phyloP scores from a whole-genome alignment of 768 basidiomycete species.

The Phaffia tasmanica region DNA sequence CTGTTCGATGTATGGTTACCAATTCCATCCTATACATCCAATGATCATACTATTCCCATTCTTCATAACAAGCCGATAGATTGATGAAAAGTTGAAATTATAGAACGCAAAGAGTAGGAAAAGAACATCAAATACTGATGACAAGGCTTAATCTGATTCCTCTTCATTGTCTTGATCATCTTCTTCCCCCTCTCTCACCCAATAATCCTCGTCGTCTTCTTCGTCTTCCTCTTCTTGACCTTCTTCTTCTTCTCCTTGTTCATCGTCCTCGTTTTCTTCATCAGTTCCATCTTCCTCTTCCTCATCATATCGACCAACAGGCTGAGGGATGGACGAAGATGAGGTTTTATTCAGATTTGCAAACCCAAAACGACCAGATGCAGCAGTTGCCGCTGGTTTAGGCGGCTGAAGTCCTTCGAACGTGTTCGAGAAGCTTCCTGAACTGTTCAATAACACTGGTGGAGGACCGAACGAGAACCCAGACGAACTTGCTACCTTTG shows the following conservation, averaged over 20 bases:
- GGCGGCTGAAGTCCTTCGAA: too few relatives aligned
- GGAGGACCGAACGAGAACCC: too few relatives aligned
- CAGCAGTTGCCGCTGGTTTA: too few relatives aligned
- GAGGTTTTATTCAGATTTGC: too few relatives aligned
- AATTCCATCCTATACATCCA: too few relatives aligned
- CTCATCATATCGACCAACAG: neutral
- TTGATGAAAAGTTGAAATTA: neutral
- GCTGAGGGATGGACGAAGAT: too few relatives aligned
- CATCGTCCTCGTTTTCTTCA: neutral
- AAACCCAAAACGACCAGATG: too few relatives aligned
- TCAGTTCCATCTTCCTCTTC: slow-evolving; percentile 5
- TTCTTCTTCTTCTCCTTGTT: neutral
- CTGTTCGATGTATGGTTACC: too few relatives aligned
- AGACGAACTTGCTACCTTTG: too few relatives aligned
- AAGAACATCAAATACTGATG: neutral
- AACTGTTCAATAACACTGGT: too few relatives aligned
- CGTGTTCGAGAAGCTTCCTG: too few relatives aligned
- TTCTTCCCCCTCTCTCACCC: neutral
- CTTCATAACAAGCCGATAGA: neutral
- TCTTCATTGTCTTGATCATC: neutral
- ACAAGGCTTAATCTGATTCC: neutral
- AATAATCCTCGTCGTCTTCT: neutral
- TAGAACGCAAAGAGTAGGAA: neutral
- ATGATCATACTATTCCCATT: neutral
- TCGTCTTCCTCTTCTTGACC: neutral